phyloP scores from a whole-genome alignment of 2,329 filamentous ascomycete species.

The Botryotinia calthae region DNA sequence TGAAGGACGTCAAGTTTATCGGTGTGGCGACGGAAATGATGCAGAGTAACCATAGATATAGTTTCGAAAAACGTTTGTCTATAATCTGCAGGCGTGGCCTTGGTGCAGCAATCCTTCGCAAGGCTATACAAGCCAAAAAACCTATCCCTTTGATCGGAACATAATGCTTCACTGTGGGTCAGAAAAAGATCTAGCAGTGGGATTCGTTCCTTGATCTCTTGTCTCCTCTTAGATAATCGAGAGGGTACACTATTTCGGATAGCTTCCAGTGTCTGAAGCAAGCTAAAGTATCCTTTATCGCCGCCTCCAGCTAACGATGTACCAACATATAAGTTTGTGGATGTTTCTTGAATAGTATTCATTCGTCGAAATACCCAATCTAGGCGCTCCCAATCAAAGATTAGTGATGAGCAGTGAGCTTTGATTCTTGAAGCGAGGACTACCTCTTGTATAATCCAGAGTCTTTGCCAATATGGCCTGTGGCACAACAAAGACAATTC shows the following conservation, averaged over 20 bases:
- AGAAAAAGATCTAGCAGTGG: conserved; percentile 20
- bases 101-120: conserved; percentile 16
- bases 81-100: conserved; percentile 18
- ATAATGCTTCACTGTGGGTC: conserved; percentile 17
- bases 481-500: conserved; percentile 12
- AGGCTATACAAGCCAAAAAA: conserved; percentile 20
- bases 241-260: conserved; percentile 14
- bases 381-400: conserved; percentile 17
- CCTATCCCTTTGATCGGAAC: conserved; percentile 17
- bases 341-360: neutral
- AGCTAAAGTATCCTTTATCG: conserved; percentile 7
- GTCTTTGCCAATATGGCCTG: conserved; percentile 17
- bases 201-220: conserved; percentile 2
- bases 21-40: conserved; percentile 13
- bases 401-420: conserved; percentile 15
- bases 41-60: conserved; percentile 9
- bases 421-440: conserved; percentile 20
- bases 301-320: neutral
- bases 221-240: conserved; percentile 13
- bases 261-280: conserved; percentile 11
- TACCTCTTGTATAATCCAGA: conserved; percentile 21
- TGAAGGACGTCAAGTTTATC: conserved; percentile 18
- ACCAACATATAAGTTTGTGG: neutral
- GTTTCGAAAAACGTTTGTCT: conserved; percentile 17
- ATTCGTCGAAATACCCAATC: conserved; percentile 16